Conservation (phyloP, 2,329 filamentous ascomycete species). For the Thyridium curvatum region DNA sequence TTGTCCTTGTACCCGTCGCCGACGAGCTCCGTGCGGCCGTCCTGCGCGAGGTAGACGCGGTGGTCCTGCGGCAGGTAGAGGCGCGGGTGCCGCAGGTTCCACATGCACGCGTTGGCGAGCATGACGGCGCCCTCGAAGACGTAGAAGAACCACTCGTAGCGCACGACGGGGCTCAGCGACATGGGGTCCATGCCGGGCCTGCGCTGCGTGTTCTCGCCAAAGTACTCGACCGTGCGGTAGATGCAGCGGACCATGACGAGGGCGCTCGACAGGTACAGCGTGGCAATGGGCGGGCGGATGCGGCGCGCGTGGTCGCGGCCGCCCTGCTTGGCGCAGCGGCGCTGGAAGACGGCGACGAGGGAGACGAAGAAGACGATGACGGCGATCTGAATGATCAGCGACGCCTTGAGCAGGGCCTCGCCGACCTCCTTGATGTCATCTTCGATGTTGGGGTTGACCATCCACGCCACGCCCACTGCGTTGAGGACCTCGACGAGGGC, state of each 20-base stretch:
- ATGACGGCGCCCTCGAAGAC: constrained; percentile 50
- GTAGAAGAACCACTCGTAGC: constrained; percentile 54
- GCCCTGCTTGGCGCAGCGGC: not conserved
- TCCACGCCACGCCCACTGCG: constrained; percentile 40
- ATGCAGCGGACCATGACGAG: constrained; percentile 49
- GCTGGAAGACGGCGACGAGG: constrained; percentile 43
- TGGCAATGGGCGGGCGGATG: constrained; percentile 27
- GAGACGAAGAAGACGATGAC: constrained; percentile 42
- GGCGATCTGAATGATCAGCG: constrained; percentile 47
- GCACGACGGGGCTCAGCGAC: constrained; percentile 36
- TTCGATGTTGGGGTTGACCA: constrained; percentile 36
- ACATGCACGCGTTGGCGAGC: constrained; percentile 41
- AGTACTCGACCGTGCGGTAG: constrained; percentile 55
- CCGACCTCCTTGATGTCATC: constrained; percentile 30
- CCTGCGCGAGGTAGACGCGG: constrained; percentile 41
- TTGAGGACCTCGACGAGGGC: constrained; percentile 40
- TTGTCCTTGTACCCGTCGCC: constrained; percentile 43
- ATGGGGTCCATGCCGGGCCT: constrained; percentile 27
- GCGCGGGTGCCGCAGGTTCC: constrained; percentile 45
- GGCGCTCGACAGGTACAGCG: constrained; percentile 42
- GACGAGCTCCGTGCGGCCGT: constrained; percentile 41
- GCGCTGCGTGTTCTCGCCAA: constrained; percentile 29
- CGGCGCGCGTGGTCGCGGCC: constrained; percentile 20
- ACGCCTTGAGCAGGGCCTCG: constrained; percentile 39
- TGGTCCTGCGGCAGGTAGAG: constrained; percentile 40